These are phyloP conservation scores for Malassezia globosa DNA, from an alignment of 1,284 basidiomycete genomes.

Conservation along the genomic window DNA sequence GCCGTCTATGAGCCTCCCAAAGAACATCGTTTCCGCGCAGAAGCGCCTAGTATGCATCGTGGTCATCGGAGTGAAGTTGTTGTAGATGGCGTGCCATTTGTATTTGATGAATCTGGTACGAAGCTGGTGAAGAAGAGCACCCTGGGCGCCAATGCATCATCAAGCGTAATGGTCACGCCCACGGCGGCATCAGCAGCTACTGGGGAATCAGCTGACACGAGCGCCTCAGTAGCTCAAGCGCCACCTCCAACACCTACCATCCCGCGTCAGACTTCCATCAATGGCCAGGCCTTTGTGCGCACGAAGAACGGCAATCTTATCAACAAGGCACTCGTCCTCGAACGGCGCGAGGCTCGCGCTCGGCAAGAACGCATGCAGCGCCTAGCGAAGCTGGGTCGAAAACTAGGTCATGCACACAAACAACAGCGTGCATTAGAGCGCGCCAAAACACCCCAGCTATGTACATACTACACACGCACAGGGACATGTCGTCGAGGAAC, in stretches of 20 bases:
- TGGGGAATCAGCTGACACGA: too few species aligned
- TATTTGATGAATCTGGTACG: slow-evolving; percentile 51
- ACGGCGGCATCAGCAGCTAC: not conserved
- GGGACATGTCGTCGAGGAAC: slow-evolving; percentile 24
- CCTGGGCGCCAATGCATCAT: not conserved
- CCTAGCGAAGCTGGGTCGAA: slow-evolving; percentile 25
- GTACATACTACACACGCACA: slow-evolving; percentile 14
- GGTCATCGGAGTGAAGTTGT: slow-evolving; percentile 47
- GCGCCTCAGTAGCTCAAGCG: not conserved
- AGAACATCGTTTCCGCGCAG: not conserved
- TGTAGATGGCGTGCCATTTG: slow-evolving; percentile 51
- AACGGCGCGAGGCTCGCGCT: slow-evolving; percentile 27
- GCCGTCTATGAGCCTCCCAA: slow-evolving; percentile 11
- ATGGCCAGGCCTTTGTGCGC: slow-evolving; percentile 47
- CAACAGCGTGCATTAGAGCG: slow-evolving; percentile 17
- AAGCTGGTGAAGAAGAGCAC: slow-evolving; percentile 48
- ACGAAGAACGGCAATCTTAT: slow-evolving; percentile 50
- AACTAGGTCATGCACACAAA: slow-evolving; percentile 24
- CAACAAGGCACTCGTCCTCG: slow-evolving; percentile 35
- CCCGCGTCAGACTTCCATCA: slow-evolving; percentile 38
- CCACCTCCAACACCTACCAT: slow-evolving; percentile 9
- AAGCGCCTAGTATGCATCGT: slow-evolving; percentile 1
- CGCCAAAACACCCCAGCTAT: slow-evolving; percentile 1
- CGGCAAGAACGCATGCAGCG: slow-evolving; percentile 24
- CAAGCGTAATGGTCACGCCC: too few species aligned